These are phyloP conservation scores for Tricholoma sp. DNA, from an alignment of 768 basidiomycete species.

Conservation along the genomic window DNA sequence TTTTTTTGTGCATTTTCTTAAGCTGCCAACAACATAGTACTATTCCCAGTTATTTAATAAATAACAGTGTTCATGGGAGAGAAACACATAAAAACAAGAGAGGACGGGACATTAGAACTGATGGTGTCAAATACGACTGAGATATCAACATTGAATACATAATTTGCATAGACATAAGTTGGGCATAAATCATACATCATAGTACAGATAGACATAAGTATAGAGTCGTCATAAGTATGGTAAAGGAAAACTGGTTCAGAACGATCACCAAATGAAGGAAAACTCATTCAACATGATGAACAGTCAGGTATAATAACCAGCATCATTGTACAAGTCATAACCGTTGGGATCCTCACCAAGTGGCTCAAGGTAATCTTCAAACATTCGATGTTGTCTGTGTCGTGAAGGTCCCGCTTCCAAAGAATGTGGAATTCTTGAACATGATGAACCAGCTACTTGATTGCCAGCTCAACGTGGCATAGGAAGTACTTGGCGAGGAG, in stretches of 20 bases:
- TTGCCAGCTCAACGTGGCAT: too few species aligned
- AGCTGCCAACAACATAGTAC: background rate
- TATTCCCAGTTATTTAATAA: background rate
- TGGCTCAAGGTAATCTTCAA: too few species aligned
- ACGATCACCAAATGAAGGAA: background rate
- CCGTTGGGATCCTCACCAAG: too few species aligned
- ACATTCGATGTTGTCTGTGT: too few species aligned
- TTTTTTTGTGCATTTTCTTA: background rate
- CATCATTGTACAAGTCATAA: too few species aligned
- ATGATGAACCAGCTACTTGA: too few species aligned
- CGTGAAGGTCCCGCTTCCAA: too few species aligned
- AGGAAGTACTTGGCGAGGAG: too few species aligned
- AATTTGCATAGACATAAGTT: background rate
- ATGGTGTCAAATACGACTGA: background rate
- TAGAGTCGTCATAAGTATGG: background rate
- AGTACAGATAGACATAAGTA: background rate
- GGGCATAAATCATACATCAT: too few species aligned
- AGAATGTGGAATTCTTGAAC: background rate
- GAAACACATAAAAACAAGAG: background rate
- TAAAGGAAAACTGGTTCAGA: background rate
- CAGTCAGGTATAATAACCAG: too few species aligned
- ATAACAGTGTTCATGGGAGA: background rate
- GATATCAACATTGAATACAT: background rate
- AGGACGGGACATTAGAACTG: background rate
- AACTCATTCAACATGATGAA: background rate